A percentile compares a stretch with the other conserved stretches of the same genome.
Conservation (phyloP, 805 yeast genomes). For the Cyberlindnera petersonii region DNA sequence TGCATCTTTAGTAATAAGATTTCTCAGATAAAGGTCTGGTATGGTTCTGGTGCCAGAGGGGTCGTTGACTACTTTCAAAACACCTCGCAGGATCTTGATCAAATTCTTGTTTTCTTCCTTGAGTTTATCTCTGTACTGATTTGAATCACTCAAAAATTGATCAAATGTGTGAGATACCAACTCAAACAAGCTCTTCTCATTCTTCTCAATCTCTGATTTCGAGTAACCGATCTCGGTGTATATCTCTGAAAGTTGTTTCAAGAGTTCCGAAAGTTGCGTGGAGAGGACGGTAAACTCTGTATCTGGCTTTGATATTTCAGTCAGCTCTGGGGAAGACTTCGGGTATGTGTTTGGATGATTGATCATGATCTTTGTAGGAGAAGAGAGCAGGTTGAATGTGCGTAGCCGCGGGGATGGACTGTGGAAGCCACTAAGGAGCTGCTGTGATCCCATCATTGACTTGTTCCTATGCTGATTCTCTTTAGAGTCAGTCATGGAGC, state of each 20-base stretch:
- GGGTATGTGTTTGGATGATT: conserved; percentile 5
- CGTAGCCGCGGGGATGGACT: conserved; percentile 17
- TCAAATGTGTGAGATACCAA: conserved; percentile 47
- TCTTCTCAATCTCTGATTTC: conserved; percentile 42
- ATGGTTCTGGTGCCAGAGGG: conserved; percentile 36
- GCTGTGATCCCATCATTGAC: conserved; percentile 1
- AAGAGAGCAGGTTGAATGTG: conserved; percentile 22
- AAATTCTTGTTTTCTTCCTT: conserved; percentile 28
- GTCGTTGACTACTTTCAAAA: conserved; percentile 33
- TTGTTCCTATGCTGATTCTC: neutral
- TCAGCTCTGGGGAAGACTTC: conserved; percentile 9
- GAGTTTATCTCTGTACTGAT: conserved; percentile 33
- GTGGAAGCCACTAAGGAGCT: conserved; percentile 10
- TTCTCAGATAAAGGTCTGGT: conserved; percentile 39
- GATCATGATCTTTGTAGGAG: conserved; percentile 24
- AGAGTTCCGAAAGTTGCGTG: conserved; percentile 15
- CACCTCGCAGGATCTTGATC: conserved; percentile 27
- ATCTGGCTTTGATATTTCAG: neutral
- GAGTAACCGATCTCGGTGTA: conserved; percentile 56
- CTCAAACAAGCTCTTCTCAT: conserved; percentile 47
- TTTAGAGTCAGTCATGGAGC: neutral
- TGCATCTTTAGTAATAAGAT: conserved; percentile 27
- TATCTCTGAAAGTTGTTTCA: conserved; percentile 40
- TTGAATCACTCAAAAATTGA: conserved; percentile 36
- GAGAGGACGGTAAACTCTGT: conserved; percentile 20